Evolutionary conservation across 441 rosid species (phyloP), one percentile per base, ranked within the genome.

Genomic region (Croton laevigatus): DNA sequence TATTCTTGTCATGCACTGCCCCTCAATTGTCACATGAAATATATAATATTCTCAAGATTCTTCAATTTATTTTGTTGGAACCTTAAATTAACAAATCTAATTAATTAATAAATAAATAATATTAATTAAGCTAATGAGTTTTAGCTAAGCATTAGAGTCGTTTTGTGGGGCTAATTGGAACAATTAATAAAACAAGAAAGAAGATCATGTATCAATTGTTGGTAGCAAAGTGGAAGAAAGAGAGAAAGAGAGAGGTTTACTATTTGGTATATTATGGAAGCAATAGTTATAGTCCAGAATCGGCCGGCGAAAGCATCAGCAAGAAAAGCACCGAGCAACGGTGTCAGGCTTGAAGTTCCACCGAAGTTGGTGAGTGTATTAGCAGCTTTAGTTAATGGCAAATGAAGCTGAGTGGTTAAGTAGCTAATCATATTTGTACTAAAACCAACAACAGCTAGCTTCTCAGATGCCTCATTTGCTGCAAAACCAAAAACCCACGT

Each of bases 381-480:
- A 59, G 99, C 98, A 23, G 98, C 98, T 83, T 89, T 88, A 23
- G 97, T 90, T 68, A 92, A 70, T 3, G 99, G 99, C 87, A 92
- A 78, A 69, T 94, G 93, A 62, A 94, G 80, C 79, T 94, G 86
- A 27, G 87, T 79, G 14, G 96, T 94, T 62, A 92, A 72, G 88
- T 94, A 94, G 82, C 87, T 94, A 59, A 89, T 85, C 99, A 94
- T 94, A 73, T 94, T 94, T 19, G 94, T 59, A 60, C 59, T 40
- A 76, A 94, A 92, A 19, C 99, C 99, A 40, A 90, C 89, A 75
- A 91, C 93, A 3, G 99, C 98, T 66, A 94, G 72, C 80, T 90
- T 94, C 83, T 94, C 98, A 71, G 96, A 89, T 6, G 79, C 82
- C 83, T 94, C 99, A 75, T 91, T 94, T 12, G 89, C 99, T 92